Base-by-base conservation (phyloP, 768 basidiomycete genomes). In the Hortiboletus campestris region DNA sequence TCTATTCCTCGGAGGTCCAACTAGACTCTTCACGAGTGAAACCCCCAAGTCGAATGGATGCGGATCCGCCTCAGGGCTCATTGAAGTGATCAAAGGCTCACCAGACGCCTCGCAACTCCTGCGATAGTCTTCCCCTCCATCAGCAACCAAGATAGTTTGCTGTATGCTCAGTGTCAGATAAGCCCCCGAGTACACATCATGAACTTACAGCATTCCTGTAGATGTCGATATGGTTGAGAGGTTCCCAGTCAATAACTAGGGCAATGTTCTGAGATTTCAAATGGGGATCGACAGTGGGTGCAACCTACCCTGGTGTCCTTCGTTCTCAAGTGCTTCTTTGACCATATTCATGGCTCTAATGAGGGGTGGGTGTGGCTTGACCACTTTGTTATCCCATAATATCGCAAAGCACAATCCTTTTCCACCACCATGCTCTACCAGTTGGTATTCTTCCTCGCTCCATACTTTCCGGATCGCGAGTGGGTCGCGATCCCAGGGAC, bases 401-500 rank as follows among this genome's bases (percentile, higher is more conserved):
- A 91, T 78, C 1, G 71, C 83, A 65, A 85, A 82, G 60, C 85
- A 83, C 34, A 84, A 62, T 29, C 64, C 55, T 57, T 77, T 74
- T 13, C 81, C 82, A 7, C 72, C 67, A 14, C 84, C 84, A 53
- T 87, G 85, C n/a, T 88, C 84, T 1, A 59, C 59, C 14, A 91
- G 75, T 12, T 63, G 64, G 68, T 88, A 91, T 39, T 76, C 83
- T 0, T 78, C 75, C 25, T 86, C 79, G 55, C 69, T 75, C 88
- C 88, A 90, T 0, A 67, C 71, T 55, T 86, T 85, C 20, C 81
- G 76, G 8, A 82, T 69, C 1, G 74, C 79, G 50, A 81, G 68
- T 0, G 89, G 84, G 63, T 92, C 91, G 42, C 71, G 78, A 17
- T 77, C 61, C 90, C 90, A 92, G 6, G 90, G 85, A 54, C 80